Conservation (phyloP, 495 filamentous ascomycete genomes). For the Thozetella sp. region DNA sequence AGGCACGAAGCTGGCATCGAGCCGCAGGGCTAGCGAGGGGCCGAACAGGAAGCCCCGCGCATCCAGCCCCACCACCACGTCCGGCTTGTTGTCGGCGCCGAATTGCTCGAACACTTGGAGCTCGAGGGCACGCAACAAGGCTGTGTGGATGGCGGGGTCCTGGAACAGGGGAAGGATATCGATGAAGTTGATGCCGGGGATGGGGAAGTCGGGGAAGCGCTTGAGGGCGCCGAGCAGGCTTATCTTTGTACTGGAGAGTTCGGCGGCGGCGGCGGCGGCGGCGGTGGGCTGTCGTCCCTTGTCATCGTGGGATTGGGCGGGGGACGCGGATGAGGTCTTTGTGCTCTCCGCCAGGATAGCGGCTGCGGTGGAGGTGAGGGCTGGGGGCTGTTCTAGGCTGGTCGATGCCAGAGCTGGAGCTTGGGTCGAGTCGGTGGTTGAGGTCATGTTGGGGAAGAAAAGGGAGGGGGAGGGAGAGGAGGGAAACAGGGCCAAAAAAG, state of each 20-base stretch:
- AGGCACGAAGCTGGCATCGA: conserved; percentile 90
- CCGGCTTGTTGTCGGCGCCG: conserved; percentile 58
- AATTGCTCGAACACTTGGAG: conserved; percentile 68
- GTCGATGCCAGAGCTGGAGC: conserved; percentile 21
- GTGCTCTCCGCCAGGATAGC: conserved; percentile 13
- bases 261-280: conserved; percentile 74
- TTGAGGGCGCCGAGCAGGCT: conserved; percentile 52
- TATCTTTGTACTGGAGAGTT: conserved; percentile 95
- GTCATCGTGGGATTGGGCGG: conserved; percentile 51
- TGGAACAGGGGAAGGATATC: conserved; percentile 98
- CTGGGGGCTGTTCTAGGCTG: conserved; percentile 12
- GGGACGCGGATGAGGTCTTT: conserved; percentile 26
- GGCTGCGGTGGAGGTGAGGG: conserved; percentile 16
- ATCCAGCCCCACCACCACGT: conserved; percentile 92
- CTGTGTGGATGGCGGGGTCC: conserved; percentile 70
- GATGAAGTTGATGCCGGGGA: conserved; percentile 93
- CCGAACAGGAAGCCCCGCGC: conserved; percentile 96
- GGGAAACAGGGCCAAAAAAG: conserved; percentile 9
- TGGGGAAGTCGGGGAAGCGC: conserved; percentile 93
- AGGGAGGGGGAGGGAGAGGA: conserved; percentile 23
- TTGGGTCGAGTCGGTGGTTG: conserved; percentile 34
- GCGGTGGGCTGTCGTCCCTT: conserved; percentile 59
- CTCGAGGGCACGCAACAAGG: conserved; percentile 84
- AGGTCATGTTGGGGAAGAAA: conserved; percentile 62
- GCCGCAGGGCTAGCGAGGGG: conserved; percentile 80